A percentile compares a stretch with the other conserved stretches of the same genome.
Evolutionary conservation across 768 basidiomycete genomes (phyloP).

Genomic region (Lactarius sp.): DNA sequence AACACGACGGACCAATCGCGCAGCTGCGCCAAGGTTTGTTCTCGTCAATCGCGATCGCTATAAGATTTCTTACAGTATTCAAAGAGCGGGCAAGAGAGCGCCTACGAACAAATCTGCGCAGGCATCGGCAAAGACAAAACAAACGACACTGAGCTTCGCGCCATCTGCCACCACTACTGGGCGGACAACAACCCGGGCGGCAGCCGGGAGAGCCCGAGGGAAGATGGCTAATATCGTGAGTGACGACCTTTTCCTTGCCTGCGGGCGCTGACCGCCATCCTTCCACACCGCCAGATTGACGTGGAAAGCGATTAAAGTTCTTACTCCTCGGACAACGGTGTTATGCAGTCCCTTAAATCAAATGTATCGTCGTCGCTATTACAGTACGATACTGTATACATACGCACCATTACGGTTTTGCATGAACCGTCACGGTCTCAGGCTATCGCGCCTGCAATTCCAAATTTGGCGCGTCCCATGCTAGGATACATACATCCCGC

Average conservation of each 20-base stretch:
- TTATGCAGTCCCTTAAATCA: background rate
- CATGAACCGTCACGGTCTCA: background rate
- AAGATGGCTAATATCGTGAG: constrained; percentile 49
- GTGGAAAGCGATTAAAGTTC: constrained; percentile 25
- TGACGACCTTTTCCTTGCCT: constrained; percentile 17
- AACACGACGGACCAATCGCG: constrained; percentile 57
- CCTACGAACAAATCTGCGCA: constrained; percentile 45
- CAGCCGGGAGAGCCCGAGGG: constrained; percentile 62
- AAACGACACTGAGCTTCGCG: constrained; percentile 58
- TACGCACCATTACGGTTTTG: background rate
- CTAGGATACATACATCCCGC: background rate
- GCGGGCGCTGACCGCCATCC: background rate
- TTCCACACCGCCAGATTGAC: constrained; percentile 22
- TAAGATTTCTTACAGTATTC: constrained; percentile 28
- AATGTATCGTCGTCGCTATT: background rate
- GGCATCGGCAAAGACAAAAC: constrained; percentile 37
- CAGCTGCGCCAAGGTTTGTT: constrained; percentile 58
- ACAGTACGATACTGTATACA: background rate
- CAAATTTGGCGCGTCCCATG: background rate
- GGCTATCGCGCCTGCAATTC: background rate
- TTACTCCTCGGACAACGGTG: background rate
- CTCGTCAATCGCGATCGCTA: background rate
- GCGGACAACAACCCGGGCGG: constrained; percentile 53
- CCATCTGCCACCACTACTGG: constrained; percentile 40
- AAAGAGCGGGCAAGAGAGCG: constrained; percentile 46